These are phyloP conservation scores for Penicillium italicum DNA, from an alignment of 2,329 filamentous ascomycete species.

Conservation along the genomic window DNA sequence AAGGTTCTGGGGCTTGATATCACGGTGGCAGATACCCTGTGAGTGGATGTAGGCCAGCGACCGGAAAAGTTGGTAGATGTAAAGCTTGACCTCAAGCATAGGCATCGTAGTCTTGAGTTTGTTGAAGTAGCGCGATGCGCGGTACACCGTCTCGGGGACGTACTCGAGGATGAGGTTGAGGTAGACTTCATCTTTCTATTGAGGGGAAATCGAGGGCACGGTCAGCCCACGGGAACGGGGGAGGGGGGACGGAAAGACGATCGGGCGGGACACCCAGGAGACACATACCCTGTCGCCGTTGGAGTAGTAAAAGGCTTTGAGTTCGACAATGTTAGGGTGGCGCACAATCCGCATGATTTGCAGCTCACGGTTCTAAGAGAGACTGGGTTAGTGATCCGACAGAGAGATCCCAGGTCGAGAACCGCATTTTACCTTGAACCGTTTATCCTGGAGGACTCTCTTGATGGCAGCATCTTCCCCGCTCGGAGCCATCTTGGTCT, in stretches of 20 bases:
- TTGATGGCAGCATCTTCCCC: slow-evolving; percentile 99
- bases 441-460: slow-evolving; percentile 96
- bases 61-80: slow-evolving; percentile 98
- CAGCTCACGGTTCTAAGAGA: slow-evolving; percentile 83
- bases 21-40: slow-evolving; percentile 96
- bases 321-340: slow-evolving; percentile 96
- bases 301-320: slow-evolving; percentile 99
- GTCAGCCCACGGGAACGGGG: slow-evolving; percentile 5
- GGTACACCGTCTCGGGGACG: slow-evolving; percentile 96
- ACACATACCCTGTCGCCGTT: slow-evolving; percentile 87
- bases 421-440: slow-evolving; percentile 76
- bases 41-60: slow-evolving; percentile 98
- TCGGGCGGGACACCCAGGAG: slow-evolving; percentile 4
- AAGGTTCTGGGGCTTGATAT: slow-evolving; percentile 98
- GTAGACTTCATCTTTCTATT: slow-evolving; percentile 94
- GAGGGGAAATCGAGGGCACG: not conserved
- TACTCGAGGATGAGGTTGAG: slow-evolving; percentile 97
- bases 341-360: slow-evolving; percentile 99
- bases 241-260: not conserved
- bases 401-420: not conserved
- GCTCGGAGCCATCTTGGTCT: slow-evolving; percentile 96
- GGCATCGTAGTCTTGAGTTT: slow-evolving; percentile 99
- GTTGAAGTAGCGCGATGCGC: slow-evolving; percentile 97
- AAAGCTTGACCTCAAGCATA: slow-evolving; percentile 96
- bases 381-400: slow-evolving; percentile 29